A percentile compares a stretch with the other conserved stretches of the same genome.
These are phyloP conservation scores for Phaeoacremonium minimum DNA, from an alignment of 2,329 filamentous ascomycete genomes.

Conservation along the genomic window DNA sequence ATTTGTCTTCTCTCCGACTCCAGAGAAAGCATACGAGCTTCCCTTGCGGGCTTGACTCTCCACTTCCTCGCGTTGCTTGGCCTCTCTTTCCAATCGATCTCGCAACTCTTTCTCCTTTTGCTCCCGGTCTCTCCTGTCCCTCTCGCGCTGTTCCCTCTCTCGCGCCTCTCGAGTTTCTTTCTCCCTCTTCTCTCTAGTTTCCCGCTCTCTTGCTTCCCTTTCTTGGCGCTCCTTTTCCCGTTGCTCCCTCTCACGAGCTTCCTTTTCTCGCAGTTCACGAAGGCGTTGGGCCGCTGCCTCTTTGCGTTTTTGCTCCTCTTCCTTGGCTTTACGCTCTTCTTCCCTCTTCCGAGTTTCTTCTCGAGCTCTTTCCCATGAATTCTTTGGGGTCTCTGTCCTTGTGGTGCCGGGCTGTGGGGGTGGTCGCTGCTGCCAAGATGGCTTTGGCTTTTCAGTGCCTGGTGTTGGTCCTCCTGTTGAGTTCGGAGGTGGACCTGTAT, in stretches of 20 bases:
- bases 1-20: conserved; percentile 65
- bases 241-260: conserved; percentile 38
- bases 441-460: conserved; percentile 17
- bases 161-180: conserved; percentile 23
- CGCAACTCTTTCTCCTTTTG: conserved; percentile 20
- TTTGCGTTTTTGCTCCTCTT: conserved; percentile 56
- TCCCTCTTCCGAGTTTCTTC: conserved; percentile 62
- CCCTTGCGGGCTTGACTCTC: conserved; percentile 32
- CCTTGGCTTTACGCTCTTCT: conserved; percentile 57
- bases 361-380: conserved; percentile 64
- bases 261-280: conserved; percentile 52
- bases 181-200: conserved; percentile 24
- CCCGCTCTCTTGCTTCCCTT: conserved; percentile 30
- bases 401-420: conserved; percentile 13
- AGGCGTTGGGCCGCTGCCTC: conserved; percentile 50
- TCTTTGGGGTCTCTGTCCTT: conserved; percentile 33
- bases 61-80: conserved; percentile 24
- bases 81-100: conserved; percentile 22
- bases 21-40: conserved; percentile 58
- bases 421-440: conserved; percentile 16
- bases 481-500: conserved; percentile 21
- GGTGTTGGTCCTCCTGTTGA: conserved; percentile 9
- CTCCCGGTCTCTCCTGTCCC: conserved; percentile 24
- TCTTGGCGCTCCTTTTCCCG: conserved; percentile 27
- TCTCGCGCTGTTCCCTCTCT: conserved; percentile 20